Conservation (phyloP, 2,329 filamentous ascomycete genomes). For the Fusarium goolgardi region DNA sequence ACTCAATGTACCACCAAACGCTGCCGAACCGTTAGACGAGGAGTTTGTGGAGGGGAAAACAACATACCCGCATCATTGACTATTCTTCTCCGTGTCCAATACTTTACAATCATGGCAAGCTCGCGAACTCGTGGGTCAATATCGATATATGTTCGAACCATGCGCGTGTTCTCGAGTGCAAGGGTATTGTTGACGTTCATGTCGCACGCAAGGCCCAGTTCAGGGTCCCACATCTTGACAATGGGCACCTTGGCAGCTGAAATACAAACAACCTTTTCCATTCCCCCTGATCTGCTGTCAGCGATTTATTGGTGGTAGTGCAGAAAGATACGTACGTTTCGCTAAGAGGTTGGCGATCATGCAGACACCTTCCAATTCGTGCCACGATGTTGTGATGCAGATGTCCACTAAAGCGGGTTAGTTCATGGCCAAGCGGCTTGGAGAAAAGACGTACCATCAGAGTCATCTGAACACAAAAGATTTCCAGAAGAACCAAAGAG, state of each 20-base stretch:
- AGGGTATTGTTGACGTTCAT: constrained; percentile 99
- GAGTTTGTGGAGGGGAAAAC: not conserved
- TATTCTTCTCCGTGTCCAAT: constrained; percentile 94
- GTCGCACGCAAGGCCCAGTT: constrained; percentile 88
- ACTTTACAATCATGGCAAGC: constrained; percentile 95
- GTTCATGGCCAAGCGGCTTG: constrained; percentile 3
- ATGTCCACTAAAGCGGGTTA: constrained; percentile 78
- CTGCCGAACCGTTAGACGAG: constrained; percentile 59
- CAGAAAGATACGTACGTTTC: constrained; percentile 72
- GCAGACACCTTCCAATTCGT: constrained; percentile 88
- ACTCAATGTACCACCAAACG: constrained; percentile 91
- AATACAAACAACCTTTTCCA: constrained; percentile 96
- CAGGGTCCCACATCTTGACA: constrained; percentile 98
- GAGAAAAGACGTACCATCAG: constrained; percentile 77
- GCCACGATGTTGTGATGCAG: constrained; percentile 93
- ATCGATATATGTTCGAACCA: constrained; percentile 97
- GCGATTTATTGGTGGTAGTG: not conserved
- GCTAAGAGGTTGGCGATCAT: constrained; percentile 87
- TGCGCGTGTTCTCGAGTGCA: constrained; percentile 94
- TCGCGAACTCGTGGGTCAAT: constrained; percentile 91
- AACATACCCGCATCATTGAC: constrained; percentile 93
- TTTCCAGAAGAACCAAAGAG: constrained; percentile 99
- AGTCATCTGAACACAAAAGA: constrained; percentile 92
- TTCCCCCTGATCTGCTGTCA: constrained; percentile 77
- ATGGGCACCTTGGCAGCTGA: constrained; percentile 96